Base-by-base conservation (phyloP, 805 yeast genomes). In the Yarrowia sp. region DNA sequence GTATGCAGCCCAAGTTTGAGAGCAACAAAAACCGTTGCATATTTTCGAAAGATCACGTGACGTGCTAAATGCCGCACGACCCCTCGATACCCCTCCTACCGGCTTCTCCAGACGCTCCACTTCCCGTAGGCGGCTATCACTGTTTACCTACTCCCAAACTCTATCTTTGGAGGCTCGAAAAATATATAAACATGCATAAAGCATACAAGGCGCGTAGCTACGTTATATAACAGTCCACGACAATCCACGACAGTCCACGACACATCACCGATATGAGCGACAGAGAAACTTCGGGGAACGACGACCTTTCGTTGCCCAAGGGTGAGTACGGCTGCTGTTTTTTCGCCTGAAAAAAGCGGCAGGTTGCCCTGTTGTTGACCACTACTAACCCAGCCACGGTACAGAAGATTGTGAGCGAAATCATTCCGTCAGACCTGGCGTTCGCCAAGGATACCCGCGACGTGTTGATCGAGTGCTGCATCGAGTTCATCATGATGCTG, bases 361-460 rank as follows among this genome's bases (percentile, higher is more conserved):
- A 18, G 18, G 35, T 35, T 19, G n/a, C 16, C 13, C 9, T 2
- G 1, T 13, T 21, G 3, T 6, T 21, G 10, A 6, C 19, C 31
- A 27, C 18, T 3, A 46, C 47, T 55, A 55, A 55, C 61, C n/a
- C 61, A 55, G 99, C 99, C 2, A 94, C 99, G 0, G 98, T 94
- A 1, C 98, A 93, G 72, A 94, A 94, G 73, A 90, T 94, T 53
- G 86, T 94, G 18, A 81, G 91, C 3, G 99, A 94, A 69, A 88
- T 94, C 32, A 78, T 93, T 29, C 97, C 97, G 16, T 76, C 83
- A n/a, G 97, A 92, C 70, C 79, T 89, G 62, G 85, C 92, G 6
- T 90, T 93, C 68, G 84, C 96, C 39, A 88, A 92, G 67, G 98
- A 94, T 66, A 96, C 97, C 2, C 80, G 97, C 63, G 98, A 93